Conservation (phyloP, 2,329 filamentous ascomycete species). For the Alternaria novae-zelandiae region DNA sequence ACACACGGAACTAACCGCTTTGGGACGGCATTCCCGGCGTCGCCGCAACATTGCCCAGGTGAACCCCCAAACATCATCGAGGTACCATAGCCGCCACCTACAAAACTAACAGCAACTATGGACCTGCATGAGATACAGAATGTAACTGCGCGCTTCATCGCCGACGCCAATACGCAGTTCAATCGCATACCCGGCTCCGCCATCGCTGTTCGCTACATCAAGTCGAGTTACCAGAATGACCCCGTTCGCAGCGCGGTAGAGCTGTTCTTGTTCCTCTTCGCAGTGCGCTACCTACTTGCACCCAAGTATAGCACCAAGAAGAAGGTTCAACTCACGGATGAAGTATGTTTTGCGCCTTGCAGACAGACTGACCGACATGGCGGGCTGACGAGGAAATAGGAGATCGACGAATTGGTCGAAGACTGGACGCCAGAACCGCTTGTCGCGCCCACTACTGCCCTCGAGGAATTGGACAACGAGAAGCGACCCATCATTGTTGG, state of each 20-base stretch:
- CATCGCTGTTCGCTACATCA: slow-evolving; percentile 92
- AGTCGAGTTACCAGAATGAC: slow-evolving; percentile 97
- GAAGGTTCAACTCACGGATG: slow-evolving; percentile 85
- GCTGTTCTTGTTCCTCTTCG: slow-evolving; percentile 91
- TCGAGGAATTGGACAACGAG: slow-evolving; percentile 84
- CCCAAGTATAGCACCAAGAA: slow-evolving; percentile 92
- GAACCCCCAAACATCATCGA: no score
- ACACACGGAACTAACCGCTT: not conserved
- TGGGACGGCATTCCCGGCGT: slow-evolving; percentile 25
- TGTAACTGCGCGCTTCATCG: slow-evolving; percentile 61
- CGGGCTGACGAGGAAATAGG: slow-evolving; percentile 54
- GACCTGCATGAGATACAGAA: slow-evolving; percentile 63
- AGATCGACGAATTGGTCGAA: slow-evolving; percentile 95
- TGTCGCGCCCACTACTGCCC: slow-evolving; percentile 72
- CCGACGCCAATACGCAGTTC: slow-evolving; percentile 69
- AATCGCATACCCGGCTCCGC: slow-evolving; percentile 93
- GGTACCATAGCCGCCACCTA: no score
- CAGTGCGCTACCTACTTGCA: slow-evolving; percentile 88
- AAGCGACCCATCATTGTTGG: slow-evolving; percentile 87
- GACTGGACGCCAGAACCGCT: slow-evolving; percentile 97
- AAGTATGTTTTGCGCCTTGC: slow-evolving; percentile 55
- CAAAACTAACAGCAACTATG: slow-evolving; percentile 47
- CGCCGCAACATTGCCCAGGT: slow-evolving; percentile 14
- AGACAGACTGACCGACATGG: not conserved
- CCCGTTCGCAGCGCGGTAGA: slow-evolving; percentile 93